phyloP scores from a whole-genome alignment of 352 stramenopile genomes.

The Globisporangium heterothallicum region DNA sequence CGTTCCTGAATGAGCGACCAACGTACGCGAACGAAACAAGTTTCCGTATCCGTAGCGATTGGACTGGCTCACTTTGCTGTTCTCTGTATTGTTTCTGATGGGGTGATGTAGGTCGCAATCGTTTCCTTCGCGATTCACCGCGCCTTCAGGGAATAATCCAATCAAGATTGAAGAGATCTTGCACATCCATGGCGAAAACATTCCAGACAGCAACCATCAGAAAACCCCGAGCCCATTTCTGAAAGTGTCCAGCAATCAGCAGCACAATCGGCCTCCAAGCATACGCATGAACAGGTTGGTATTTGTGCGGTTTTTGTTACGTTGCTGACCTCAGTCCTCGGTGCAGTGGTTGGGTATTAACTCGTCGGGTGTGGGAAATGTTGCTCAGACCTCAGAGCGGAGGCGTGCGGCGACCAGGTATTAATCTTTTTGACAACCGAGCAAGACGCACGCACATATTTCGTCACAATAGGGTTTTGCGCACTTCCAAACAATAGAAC shows the following conservation, averaged over 20 bases:
- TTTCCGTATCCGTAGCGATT: no score
- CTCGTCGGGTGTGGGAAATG: not conserved
- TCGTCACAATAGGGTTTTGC: no score
- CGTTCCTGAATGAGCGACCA: conserved; percentile 35
- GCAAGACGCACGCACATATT: no score
- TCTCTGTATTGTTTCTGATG: not conserved
- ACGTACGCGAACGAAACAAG: no score
- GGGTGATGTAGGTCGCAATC: conserved; percentile 17
- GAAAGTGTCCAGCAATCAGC: conserved; percentile 13
- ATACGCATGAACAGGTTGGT: conserved; percentile 11
- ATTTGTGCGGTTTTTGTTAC: not conserved
- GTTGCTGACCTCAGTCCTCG: not conserved
- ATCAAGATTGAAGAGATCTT: conserved; percentile 6
- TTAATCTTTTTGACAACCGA: no score
- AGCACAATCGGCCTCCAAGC: conserved; percentile 3
- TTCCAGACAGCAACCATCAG: not conserved
- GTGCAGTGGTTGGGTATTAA: not conserved
- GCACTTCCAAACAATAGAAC: not conserved
- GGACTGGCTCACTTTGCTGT: not conserved
- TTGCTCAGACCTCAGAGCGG: conserved; percentile 41
- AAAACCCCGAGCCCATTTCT: not conserved
- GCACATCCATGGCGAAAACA: conserved; percentile 4
- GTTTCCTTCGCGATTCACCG: conserved; percentile 22
- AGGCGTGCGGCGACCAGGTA: conserved; percentile 32
- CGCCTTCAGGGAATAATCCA: conserved; percentile 11